Conservation (phyloP, 768 basidiomycete species). For the Suillus sp. region DNA sequence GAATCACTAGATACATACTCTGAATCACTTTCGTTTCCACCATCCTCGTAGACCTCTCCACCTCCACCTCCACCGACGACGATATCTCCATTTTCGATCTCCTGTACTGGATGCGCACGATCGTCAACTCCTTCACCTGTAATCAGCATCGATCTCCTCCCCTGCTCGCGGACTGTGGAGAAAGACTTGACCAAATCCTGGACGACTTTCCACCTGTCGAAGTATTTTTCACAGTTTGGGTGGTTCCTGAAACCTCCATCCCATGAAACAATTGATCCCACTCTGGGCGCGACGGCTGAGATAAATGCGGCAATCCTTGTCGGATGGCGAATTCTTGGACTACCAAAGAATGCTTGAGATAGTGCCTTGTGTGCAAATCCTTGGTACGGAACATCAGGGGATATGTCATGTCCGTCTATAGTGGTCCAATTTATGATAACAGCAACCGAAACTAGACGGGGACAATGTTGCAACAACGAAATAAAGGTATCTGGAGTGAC, state of each 20-base stretch:
- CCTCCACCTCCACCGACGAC: not conserved
- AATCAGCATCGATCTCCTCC: not conserved
- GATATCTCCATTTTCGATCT: not conserved
- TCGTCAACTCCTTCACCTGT: not conserved
- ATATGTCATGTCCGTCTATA: too few relatives aligned
- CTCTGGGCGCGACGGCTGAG: too few relatives aligned
- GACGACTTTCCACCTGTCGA: slow-evolving; percentile 27
- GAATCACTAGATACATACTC: too few relatives aligned
- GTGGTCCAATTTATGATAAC: too few relatives aligned
- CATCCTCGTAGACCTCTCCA: not conserved
- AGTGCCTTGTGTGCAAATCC: too few relatives aligned
- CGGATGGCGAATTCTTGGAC: too few relatives aligned
- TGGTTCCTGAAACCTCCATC: not conserved
- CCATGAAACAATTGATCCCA: slow-evolving; percentile 30
- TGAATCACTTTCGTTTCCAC: not conserved
- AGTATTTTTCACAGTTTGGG: slow-evolving; percentile 22
- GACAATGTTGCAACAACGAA: too few relatives aligned
- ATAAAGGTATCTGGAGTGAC: too few relatives aligned
- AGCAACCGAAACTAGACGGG: too few relatives aligned
- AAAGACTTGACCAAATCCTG: slow-evolving; percentile 27
- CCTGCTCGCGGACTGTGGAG: slow-evolving; percentile 14
- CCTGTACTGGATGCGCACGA: not conserved
- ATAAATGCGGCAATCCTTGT: too few relatives aligned
- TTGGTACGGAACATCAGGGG: too few relatives aligned
- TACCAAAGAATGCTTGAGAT: too few relatives aligned